Evolutionary conservation across 1,284 basidiomycete genomes (phyloP).

Genomic region (Hymenochaete sp.): DNA sequence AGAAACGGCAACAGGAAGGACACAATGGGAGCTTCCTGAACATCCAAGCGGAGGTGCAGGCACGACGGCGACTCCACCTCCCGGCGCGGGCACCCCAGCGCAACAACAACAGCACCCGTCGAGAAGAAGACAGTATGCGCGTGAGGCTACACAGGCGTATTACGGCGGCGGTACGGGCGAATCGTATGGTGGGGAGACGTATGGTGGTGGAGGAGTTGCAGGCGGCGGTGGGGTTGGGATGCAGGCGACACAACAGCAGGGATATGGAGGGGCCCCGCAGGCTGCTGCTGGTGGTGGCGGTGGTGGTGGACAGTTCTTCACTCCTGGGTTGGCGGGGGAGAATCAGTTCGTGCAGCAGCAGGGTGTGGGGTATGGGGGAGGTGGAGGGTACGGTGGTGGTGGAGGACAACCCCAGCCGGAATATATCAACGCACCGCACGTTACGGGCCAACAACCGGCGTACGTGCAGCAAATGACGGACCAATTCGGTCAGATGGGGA

Average conservation of each 20-base stretch:
- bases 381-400: no score
- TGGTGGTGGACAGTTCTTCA: conserved; percentile 66
- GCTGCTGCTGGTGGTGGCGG: conserved; percentile 32
- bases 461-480: conserved; percentile 41
- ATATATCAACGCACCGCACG: conserved; percentile 45
- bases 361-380: no score
- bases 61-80: conserved; percentile 29
- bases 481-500: conserved; percentile 84
- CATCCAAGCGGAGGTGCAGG: conserved; percentile 20
- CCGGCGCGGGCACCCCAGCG: no score
- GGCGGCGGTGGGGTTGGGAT: no score
- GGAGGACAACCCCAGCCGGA: conserved; percentile 49
- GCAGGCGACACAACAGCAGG: conserved; percentile 26
- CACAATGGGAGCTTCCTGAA: conserved; percentile 59
- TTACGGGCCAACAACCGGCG: conserved; percentile 17
- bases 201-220: no score
- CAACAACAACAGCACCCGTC: conserved; percentile 28
- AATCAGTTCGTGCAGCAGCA: conserved; percentile 55
- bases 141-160: conserved; percentile 82
- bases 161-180: no score
- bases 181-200: no score
- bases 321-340: conserved; percentile 67
- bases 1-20: conserved; percentile 49
- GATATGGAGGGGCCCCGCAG: conserved; percentile 19
- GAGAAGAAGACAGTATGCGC: conserved; percentile 85